Percentiles rank a stretch among this genome's conserved stretches.
These are phyloP conservation scores for Euphrasia confusa DNA, from an alignment of 257 asterid species.

Conservation along the genomic window DNA sequence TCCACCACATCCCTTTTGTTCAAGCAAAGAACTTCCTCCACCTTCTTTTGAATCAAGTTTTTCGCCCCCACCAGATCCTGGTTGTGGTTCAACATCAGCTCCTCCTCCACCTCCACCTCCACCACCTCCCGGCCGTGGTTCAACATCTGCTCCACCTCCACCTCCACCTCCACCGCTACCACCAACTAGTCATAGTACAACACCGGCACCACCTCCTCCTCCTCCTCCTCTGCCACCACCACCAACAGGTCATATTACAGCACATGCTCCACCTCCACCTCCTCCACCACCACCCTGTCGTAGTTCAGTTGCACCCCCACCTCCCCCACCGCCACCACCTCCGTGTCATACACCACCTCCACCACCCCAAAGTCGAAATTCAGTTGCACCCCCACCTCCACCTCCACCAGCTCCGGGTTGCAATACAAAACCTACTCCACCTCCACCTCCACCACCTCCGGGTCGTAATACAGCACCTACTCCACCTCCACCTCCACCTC, in stretches of 20 bases:
- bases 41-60: conserved; percentile 25
- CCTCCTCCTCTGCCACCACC: conserved; percentile 28
- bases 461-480: conserved; percentile 34
- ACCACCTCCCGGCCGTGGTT: no score
- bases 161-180: conserved; percentile 13
- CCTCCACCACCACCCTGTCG: conserved; percentile 25
- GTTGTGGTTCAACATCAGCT: background rate
- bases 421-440: conserved; percentile 41
- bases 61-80: conserved; percentile 33
- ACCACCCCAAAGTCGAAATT: conserved; percentile 9
- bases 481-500: conserved; percentile 39
- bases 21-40: conserved; percentile 26
- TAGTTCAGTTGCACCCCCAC: conserved; percentile 20
- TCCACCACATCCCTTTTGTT: conserved; percentile 26
- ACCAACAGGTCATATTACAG: conserved; percentile 22
- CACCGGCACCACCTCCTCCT: background rate
- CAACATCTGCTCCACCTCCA: conserved; percentile 24
- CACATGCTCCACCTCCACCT: conserved; percentile 32
- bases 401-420: conserved; percentile 25
- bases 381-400: conserved; percentile 19
- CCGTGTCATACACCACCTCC: conserved; percentile 14
- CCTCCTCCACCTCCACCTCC: background rate
- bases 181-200: background rate
- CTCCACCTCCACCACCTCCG: conserved; percentile 31
- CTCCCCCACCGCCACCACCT: conserved; percentile 23